These are phyloP conservation scores for Epichloe sp. DNA, from an alignment of 2,329 filamentous ascomycete species.

Conservation along the genomic window DNA sequence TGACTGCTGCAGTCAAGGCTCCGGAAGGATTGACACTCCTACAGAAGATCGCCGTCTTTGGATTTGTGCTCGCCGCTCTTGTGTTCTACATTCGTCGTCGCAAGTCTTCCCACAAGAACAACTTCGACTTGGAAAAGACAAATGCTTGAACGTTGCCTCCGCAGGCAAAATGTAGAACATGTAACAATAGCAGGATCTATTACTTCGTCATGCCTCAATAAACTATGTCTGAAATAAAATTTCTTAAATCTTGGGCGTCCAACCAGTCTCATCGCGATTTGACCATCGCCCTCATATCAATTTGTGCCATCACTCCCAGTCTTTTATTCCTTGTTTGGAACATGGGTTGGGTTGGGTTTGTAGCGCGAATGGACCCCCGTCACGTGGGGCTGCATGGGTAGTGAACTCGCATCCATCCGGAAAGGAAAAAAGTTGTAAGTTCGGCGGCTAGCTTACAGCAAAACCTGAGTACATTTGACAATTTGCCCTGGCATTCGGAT, in stretches of 20 bases:
- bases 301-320: background rate
- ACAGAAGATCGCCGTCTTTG: slow-evolving; percentile 38
- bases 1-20: background rate
- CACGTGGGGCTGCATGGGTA: slow-evolving; percentile 6
- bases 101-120: slow-evolving; percentile 15
- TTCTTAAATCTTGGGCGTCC: too few species aligned
- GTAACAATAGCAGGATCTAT: slow-evolving; percentile 2
- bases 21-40: slow-evolving; percentile 21
- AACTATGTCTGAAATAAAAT: background rate
- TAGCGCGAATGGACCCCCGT: slow-evolving; percentile 1
- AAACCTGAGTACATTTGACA: background rate
- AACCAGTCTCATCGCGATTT: background rate
- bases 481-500: background rate
- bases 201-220: background rate
- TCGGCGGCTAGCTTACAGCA: background rate
- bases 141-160: slow-evolving; percentile 20
- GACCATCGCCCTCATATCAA: background rate
- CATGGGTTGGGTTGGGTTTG: background rate
- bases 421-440: slow-evolving; percentile 19
- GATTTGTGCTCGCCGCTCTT: slow-evolving; percentile 32
- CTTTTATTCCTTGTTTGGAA: background rate
- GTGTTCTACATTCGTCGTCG: slow-evolving; percentile 30
- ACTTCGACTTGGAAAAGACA: slow-evolving; percentile 30
- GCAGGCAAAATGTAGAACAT: slow-evolving; percentile 2
- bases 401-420: background rate